These are phyloP conservation scores for Pleurotus sapidus DNA, from an alignment of 768 basidiomycete genomes.

Conservation along the genomic window DNA sequence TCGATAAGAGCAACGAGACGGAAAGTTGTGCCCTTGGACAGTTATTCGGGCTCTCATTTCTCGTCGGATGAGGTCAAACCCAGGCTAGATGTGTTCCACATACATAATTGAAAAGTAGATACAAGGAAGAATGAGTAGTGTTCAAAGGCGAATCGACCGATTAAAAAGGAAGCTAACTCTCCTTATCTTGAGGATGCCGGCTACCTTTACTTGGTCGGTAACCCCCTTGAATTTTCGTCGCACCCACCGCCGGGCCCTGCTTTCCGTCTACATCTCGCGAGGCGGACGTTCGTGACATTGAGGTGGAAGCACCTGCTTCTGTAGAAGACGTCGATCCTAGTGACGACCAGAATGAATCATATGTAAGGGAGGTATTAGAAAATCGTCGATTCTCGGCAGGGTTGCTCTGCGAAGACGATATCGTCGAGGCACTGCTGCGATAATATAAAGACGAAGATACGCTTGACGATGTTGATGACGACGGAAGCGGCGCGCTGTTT, in stretches of 20 bases:
- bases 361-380: constrained; percentile 38
- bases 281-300: background rate
- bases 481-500: background rate
- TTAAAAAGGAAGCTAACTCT: background rate
- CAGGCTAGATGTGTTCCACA: too few species aligned
- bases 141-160: too few species aligned
- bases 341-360: constrained; percentile 64
- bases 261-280: background rate
- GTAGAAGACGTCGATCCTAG: constrained; percentile 14
- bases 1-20: too few species aligned
- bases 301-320: background rate
- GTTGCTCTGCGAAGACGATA: background rate
- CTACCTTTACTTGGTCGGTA: constrained; percentile 1
- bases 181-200: background rate
- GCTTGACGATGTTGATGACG: background rate
- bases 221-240: constrained; percentile 15
- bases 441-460: background rate
- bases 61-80: too few species aligned
- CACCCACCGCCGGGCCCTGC: background rate
- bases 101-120: too few species aligned
- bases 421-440: background rate
- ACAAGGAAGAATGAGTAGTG: too few species aligned
- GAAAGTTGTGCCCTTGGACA: too few species aligned
- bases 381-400: background rate
- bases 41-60: too few species aligned